phyloP scores from a whole-genome alignment of 345 rosid species.

The Hibiscus trionum region DNA sequence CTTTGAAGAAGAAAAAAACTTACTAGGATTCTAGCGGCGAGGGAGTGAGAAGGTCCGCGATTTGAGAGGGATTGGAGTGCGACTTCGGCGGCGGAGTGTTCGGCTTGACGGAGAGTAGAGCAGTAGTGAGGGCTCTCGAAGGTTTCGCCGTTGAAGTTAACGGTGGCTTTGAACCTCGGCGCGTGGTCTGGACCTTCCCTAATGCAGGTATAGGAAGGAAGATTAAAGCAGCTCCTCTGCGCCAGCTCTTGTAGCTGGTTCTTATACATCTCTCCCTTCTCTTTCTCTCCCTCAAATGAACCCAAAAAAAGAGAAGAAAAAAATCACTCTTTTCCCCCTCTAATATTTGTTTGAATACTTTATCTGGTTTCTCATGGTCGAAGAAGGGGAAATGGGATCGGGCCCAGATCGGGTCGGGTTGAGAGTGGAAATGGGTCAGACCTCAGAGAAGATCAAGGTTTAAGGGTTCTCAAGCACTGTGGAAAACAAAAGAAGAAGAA shows the following conservation, averaged over 20 bases:
- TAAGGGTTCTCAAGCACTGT: not conserved
- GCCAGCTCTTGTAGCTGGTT: not conserved
- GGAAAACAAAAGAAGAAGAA: not conserved
- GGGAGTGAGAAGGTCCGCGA: slow-evolving; percentile 94
- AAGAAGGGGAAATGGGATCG: not conserved
- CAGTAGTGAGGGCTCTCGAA: not conserved
- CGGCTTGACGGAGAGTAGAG: slow-evolving; percentile 72
- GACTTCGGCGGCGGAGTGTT: slow-evolving; percentile 98
- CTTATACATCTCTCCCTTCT: not conserved
- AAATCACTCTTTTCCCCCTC: not conserved
- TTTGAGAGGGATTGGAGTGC: slow-evolving; percentile 87
- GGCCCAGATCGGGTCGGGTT: not conserved
- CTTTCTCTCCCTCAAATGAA: not conserved
- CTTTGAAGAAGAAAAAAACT: slow-evolving; percentile 6
- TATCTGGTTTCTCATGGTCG: not conserved
- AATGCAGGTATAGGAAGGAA: not conserved
- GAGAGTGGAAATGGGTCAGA: not conserved
- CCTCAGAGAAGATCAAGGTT: not conserved
- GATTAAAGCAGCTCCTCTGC: not conserved
- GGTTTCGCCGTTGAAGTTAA: not conserved
- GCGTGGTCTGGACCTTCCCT: not conserved
- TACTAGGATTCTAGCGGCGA: slow-evolving; percentile 96
- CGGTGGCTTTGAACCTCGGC: not conserved
- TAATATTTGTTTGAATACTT: not conserved
- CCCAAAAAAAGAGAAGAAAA: not conserved